These are phyloP conservation scores for Globisporangium solare DNA, from an alignment of 352 stramenopile species.

Conservation along the genomic window DNA sequence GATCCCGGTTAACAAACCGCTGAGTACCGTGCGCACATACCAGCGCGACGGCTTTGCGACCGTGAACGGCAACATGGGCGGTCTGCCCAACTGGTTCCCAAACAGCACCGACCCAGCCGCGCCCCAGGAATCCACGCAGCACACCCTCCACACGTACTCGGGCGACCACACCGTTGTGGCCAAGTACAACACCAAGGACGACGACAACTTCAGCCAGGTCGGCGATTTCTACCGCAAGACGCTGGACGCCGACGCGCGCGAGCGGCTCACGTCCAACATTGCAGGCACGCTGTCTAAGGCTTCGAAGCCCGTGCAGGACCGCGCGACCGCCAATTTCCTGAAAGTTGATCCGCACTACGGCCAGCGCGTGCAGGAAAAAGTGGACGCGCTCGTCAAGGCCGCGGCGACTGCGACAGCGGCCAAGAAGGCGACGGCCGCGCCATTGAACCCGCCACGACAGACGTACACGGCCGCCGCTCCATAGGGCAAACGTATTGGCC, in stretches of 20 bases:
- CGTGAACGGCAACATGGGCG: slow-evolving; percentile 68
- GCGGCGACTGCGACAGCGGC: slow-evolving; percentile 11
- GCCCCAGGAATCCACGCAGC: slow-evolving; percentile 20
- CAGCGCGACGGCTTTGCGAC: slow-evolving; percentile 82
- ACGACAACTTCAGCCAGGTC: slow-evolving; percentile 89
- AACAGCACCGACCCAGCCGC: slow-evolving; percentile 68
- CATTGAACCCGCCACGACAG: slow-evolving; percentile 59
- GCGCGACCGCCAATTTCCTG: slow-evolving; percentile 85
- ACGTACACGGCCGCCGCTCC: slow-evolving; percentile 40
- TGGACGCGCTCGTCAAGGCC: slow-evolving; percentile 27
- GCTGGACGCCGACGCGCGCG: slow-evolving; percentile 55
- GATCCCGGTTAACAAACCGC: slow-evolving; percentile 75
- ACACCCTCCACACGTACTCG: slow-evolving; percentile 25
- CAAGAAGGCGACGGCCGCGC: slow-evolving; percentile 9
- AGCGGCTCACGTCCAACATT: slow-evolving; percentile 88
- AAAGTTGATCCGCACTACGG: slow-evolving; percentile 86
- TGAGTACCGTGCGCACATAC: slow-evolving; percentile 36
- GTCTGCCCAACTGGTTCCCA: slow-evolving; percentile 83
- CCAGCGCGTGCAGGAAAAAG: slow-evolving; percentile 70
- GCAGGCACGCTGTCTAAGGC: slow-evolving; percentile 77
- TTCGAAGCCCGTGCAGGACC: slow-evolving; percentile 70
- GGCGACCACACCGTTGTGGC: slow-evolving; percentile 34
- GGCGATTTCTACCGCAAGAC: slow-evolving; percentile 82
- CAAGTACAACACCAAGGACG: slow-evolving; percentile 77
- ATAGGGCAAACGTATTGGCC: not conserved